Evolutionary conservation across 2,329 filamentous ascomycete genomes (phyloP), one percentile per base, ranked within the genome.

Genomic region (Cordyceps cateniannulata): DNA sequence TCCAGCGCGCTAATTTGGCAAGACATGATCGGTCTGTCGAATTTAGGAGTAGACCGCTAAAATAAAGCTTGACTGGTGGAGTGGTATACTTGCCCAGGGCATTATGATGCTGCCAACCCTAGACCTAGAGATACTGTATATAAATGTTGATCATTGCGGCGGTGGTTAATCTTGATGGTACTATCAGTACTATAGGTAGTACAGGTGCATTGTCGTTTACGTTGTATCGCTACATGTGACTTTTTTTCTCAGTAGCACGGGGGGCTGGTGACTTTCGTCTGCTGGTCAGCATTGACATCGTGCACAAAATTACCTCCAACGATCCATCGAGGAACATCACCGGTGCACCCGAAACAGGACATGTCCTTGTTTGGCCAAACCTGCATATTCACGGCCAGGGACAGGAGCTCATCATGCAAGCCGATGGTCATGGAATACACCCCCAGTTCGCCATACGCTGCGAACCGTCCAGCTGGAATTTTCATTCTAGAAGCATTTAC

Each of bases 31-130:
- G 27, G 24, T 45, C 40, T n/a, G 53, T 20, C 24, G 10, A 12
- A 16, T 3, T 38, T 16, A 8, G 53, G 29, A 47, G 22, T 47
- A 32, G 47, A 16, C 40, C 29, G 42, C 42, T 38, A n/a, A 12
- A n/a, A n/a, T 42, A 22, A 42, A 20, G 32, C 35, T 40, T 42
- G 32, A 20, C 18, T 18, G 10, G 45, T 58, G 55, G 45, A 42
- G 55, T 35, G 16, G 5, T 2, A n/a, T 27, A n/a, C 35, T 18
- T 47, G 27, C 20, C 25, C 29, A n/a, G n/a, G n/a, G n/a, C n/a
- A n/a, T n/a, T n/a, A n/a, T n/a, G n/a, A n/a, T 58, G 22, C 20
- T 48, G 12, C 44, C 45, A 58, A 58, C 54, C 54, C 54, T 58
- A 58, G 38, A 58, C 44, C 38, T 35, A n/a, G n/a, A n/a, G n/a